Evolutionary conservation across 2,329 filamentous ascomycete species (phyloP).

Genomic region (Verticillium tricorpus): DNA sequence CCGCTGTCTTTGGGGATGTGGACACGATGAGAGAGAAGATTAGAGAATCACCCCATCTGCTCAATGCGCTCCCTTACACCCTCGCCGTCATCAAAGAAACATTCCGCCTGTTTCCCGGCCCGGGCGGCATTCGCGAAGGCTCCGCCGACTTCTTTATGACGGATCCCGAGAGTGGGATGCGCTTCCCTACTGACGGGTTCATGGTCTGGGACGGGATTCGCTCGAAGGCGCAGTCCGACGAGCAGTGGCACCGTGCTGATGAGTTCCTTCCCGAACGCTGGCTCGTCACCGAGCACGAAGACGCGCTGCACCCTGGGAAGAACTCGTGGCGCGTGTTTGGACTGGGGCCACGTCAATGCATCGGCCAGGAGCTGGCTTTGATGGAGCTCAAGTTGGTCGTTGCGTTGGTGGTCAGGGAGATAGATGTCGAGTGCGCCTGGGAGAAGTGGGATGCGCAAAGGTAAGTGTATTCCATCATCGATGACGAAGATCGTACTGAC

Average conservation of each 20-base stretch:
- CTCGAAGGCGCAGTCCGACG: neutral
- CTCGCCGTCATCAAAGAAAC: slow-evolving; percentile 51
- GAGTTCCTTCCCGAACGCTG: slow-evolving; percentile 45
- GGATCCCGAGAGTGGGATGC: slow-evolving; percentile 32
- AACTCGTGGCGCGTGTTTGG: slow-evolving; percentile 40
- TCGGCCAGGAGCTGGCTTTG: slow-evolving; percentile 52
- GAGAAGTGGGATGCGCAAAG: neutral
- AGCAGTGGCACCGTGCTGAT: slow-evolving; percentile 33
- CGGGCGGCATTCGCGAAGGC: slow-evolving; percentile 36
- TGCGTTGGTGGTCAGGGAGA: slow-evolving; percentile 41
- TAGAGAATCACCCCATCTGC: neutral
- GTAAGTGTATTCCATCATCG: neutral
- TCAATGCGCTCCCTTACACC: slow-evolving; percentile 3
- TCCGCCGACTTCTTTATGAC: slow-evolving; percentile 31
- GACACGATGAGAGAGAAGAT: neutral
- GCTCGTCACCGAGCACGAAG: slow-evolving; percentile 34
- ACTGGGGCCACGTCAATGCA: slow-evolving; percentile 46
- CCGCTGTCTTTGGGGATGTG: slow-evolving; percentile 17
- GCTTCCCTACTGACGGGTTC: slow-evolving; percentile 39
- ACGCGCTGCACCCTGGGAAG: slow-evolving; percentile 40
- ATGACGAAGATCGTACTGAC: neutral
- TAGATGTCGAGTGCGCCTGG: slow-evolving; percentile 26
- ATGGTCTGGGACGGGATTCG: slow-evolving; percentile 32
- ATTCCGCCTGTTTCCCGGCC: slow-evolving; percentile 48
- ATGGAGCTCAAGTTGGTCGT: slow-evolving; percentile 47